A percentile compares a stretch with the other conserved stretches of the same genome.
Evolutionary conservation across 1,284 basidiomycete species (phyloP).

Genomic region (Neonothopanus nambi): DNA sequence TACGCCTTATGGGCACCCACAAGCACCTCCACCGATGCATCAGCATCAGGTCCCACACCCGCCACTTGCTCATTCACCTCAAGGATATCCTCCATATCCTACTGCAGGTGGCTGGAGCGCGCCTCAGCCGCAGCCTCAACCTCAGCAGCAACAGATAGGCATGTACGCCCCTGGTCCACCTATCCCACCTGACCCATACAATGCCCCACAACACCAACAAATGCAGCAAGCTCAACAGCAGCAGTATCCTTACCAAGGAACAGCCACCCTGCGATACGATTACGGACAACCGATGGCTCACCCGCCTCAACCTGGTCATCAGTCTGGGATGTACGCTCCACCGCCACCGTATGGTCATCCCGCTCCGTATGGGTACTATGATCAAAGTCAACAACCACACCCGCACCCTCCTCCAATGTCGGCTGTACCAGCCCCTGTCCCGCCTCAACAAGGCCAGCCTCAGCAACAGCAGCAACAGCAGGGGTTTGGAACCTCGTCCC

Average conservation of each 20-base stretch:
- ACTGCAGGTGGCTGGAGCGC: conserved; percentile 13
- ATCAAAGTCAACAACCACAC: conserved; percentile 11
- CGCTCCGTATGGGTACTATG: conserved; percentile 21
- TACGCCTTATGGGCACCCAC: conserved; percentile 1
- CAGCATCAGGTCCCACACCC: background rate
- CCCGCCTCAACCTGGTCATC: conserved; percentile 3
- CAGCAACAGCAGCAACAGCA: no score
- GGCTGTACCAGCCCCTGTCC: no score
- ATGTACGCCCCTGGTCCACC: background rate
- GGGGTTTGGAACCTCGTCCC: conserved; percentile 1
- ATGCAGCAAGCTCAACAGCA: conserved; percentile 7
- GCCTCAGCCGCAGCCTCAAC: conserved; percentile 24
- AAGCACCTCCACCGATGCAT: background rate
- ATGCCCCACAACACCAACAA: conserved; percentile 10
- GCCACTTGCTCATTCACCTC: conserved; percentile 2
- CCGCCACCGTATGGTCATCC: conserved; percentile 26
- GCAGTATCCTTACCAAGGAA: conserved; percentile 1
- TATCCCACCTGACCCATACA: background rate
- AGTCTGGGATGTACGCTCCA: conserved; percentile 23
- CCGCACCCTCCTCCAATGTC: conserved; percentile 8
- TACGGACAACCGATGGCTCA: conserved; percentile 25
- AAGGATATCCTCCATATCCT: conserved; percentile 19
- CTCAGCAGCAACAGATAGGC: conserved; percentile 26
- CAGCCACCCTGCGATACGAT: conserved; percentile 6
- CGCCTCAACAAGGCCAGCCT: no score